Evolutionary conservation across 106 monocot species (phyloP).

Genomic region (Amphibolis antarctica): DNA sequence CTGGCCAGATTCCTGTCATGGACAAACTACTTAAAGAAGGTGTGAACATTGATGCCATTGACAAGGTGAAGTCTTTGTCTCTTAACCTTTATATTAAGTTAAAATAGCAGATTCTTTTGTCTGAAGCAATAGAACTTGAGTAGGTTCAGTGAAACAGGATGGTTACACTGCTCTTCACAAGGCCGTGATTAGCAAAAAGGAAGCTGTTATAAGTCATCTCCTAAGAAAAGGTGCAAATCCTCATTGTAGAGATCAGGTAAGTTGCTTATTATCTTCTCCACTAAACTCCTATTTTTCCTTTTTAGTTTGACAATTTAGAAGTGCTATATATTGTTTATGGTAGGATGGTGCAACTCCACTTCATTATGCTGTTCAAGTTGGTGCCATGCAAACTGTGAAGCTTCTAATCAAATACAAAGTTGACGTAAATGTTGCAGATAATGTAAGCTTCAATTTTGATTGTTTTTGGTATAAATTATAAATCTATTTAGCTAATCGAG

Average conservation of each 20-base stretch:
- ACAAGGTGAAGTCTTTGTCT: constrained; percentile 42
- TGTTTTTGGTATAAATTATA: background rate
- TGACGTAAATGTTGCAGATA: constrained; percentile 85
- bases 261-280: background rate
- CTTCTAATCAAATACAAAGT: constrained; percentile 81
- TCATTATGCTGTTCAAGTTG: constrained; percentile 92
- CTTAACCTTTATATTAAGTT: background rate
- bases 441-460: constrained; percentile 34
- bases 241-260: constrained; percentile 64
- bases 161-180: constrained; percentile 81
- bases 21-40: constrained; percentile 66
- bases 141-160: constrained; percentile 63
- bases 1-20: constrained; percentile 76
- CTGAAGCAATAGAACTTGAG: constrained; percentile 18
- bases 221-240: constrained; percentile 88
- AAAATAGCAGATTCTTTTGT: constrained; percentile 1
- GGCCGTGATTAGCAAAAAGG: constrained; percentile 88
- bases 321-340: background rate
- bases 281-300: background rate
- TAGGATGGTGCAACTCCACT: constrained; percentile 89
- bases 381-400: constrained; percentile 92
- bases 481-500: background rate
- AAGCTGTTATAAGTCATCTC: constrained; percentile 87
- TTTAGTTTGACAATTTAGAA: background rate
- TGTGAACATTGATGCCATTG: constrained; percentile 51